Base-by-base conservation (phyloP, 805 yeast species). In the Starmerella floricola region DNA sequence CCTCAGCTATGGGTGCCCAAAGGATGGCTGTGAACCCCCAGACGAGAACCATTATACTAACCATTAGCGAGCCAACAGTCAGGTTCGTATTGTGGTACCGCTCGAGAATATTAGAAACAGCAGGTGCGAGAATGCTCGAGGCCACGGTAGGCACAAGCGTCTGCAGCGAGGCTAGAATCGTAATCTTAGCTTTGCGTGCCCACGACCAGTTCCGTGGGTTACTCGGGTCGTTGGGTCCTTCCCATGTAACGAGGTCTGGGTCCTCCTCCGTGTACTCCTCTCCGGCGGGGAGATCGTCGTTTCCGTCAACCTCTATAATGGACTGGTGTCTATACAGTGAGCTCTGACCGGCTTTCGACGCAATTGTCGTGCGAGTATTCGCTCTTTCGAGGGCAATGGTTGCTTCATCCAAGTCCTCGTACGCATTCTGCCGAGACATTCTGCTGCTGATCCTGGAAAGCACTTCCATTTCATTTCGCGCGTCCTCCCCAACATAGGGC, bases 201-300 rank as follows among this genome's bases (percentile, higher is more conserved):
- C 40, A 20, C 0, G 68, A 23, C 83, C 83, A 78, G 56, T 78
- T 78, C 44, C 79, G 61, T n/a, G 86, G 84, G 54, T 73, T 69
- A 12, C 59, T 61, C 0, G 77, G 75, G 53, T 78, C 86, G 40
- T 72, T 68, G 15, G 66, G 68, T 3, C 77, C 76, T 26, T 75
- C 74, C 83, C 83, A 78, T 1, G 81, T 70, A 10, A 78, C 76
- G 36, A 78, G 61, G 51, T 78, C 82, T 0, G 82, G 83, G 51
- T 78, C 83, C 8, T 74, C 59, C 4, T 58, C 55, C 26, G 62
- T 61, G 54, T 71, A 76, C 52, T 76, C 80, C 8, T 62, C 63
- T 21, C 82, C 82, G 42, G 66, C 71, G 31, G 41, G 44, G 17
- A 50, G 51, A 11, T 45, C 50, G 24, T 55, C 60, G 11, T 51